These are phyloP conservation scores for Fusarium citri DNA, from an alignment of 2,329 filamentous ascomycete species.

Conservation along the genomic window DNA sequence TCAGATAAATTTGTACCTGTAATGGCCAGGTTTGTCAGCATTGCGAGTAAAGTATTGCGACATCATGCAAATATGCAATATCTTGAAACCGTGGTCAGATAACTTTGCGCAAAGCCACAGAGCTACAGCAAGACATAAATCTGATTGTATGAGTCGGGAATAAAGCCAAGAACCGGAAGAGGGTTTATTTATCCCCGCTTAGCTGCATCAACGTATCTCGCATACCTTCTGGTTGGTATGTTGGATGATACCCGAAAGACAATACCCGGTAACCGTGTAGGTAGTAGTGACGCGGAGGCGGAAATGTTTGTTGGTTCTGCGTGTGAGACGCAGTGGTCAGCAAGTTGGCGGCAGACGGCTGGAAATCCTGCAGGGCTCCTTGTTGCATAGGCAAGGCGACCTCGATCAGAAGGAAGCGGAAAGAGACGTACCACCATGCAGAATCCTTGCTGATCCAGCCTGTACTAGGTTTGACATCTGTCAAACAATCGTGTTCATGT, in stretches of 20 bases:
- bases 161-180: constrained; percentile 9
- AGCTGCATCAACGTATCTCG: constrained; percentile 12
- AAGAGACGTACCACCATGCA: constrained; percentile 9
- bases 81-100: background rate
- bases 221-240: constrained; percentile 5
- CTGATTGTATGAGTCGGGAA: constrained; percentile 17
- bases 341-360: constrained; percentile 18
- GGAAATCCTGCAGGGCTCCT: constrained; percentile 19
- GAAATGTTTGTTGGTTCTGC: constrained; percentile 10
- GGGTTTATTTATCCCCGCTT: background rate
- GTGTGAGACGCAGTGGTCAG: constrained; percentile 24
- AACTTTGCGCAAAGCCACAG: background rate
- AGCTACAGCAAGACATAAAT: background rate
- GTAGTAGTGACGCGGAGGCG: constrained; percentile 1
- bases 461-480: constrained; percentile 31
- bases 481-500: constrained; percentile 31
- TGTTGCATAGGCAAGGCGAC: constrained; percentile 5
- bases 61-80: background rate
- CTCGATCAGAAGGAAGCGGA: constrained; percentile 12
- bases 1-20: constrained; percentile 15
- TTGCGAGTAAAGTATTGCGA: constrained; percentile 1
- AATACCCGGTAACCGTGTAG: constrained; percentile 9
- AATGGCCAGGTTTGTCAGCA: background rate
- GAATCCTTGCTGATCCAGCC: constrained; percentile 22
- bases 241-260: constrained; percentile 7